Evolutionary conservation across 768 basidiomycete genomes (phyloP), one percentile per base, ranked within the genome.

Genomic region (Serendipita sp.): DNA sequence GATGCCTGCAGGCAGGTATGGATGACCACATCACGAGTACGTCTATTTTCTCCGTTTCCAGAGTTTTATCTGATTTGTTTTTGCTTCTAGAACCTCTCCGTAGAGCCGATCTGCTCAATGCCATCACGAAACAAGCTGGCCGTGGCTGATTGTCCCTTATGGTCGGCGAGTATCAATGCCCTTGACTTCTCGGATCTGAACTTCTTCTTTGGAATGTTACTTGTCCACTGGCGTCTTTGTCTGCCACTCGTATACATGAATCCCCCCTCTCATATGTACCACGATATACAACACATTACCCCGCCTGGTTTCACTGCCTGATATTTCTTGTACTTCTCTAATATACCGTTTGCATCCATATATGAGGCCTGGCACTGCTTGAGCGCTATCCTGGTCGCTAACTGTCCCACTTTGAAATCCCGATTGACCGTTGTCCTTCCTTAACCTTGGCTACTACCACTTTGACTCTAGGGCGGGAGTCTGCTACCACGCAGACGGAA

Each of bases 1-100:
- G 86, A 66, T 88, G 85, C 70, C 73, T 87, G 71, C 80, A 85
- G 71, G 86, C 85, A n/a, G 85, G 85, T 64, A 85, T 86, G 85
- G 74, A 77, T 64, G 76, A 77, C 67, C 74, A 75, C 65, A 74
- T 75, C 28, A 65, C 81, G 80, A 80, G 74, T 71, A 32, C 13
- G 65, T 69, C 38, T 41, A 15, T 30, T 16, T 34, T 30, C 18
- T 63, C 13, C 58, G 23, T n/a, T n/a, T 10, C 41, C 15, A n/a
- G 38, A n/a, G 44, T 48, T 8, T 62, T 64, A 58, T 54, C 56
- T 52, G 3, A 28, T 54, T 28, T 51, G 1, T 36, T 52, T 38
- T 38, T 58, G 52, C 48, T 13, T 66, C 28, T 68, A 89, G 88
- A 91, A 77, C 89, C 89, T 1, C 72, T 91, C 54, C 81, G 89